Base-by-base conservation (phyloP, 2,329 filamentous ascomycete genomes). In the Blastomyces gilchristii region DNA sequence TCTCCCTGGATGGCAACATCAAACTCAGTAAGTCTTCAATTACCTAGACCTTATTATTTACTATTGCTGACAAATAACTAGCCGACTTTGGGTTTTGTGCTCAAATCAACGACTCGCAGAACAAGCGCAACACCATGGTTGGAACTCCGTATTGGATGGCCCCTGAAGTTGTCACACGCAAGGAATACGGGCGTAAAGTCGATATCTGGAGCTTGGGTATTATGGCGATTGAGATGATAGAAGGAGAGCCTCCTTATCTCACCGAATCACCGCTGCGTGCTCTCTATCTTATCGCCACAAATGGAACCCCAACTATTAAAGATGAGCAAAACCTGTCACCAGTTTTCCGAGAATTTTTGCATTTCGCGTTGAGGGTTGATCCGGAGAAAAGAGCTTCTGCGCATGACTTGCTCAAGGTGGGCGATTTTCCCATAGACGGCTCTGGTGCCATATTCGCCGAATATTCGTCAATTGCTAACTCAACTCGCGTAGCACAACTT, bases 101-200 rank as follows among this genome's bases (percentile, higher is more conserved):
- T 31, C 95, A 96, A 73, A 97, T 97, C 77, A 97, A 97, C 73
- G 93, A 97, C 71, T 88, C 89, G 37, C 92, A 97, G 70, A 95
- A 92, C 78, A 97, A 97, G 82, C 89, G 94, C 65, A 97, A 92
- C 4, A 99, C 94, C 16, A 99, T 97, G 94, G 94, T 99, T 54
- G 94, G 94, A 62, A 97, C 94, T 8, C 94, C 94, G 1, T 99
- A 99, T 77, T 99, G 94, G 94, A 99, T 99, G 94, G 94, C 94
- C 1, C 94, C 94, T 3, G 94, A 99, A 77, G 93, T 99, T 28
- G 94, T 99, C 37, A 97, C 91, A 7, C 83, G 92, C 52, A 97
- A 97, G 76, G 94, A 97, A 77, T 99, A 99, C 76, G 94, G 94
- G 68, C 88, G 93, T 66, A 99, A 97, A 77, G 93, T 99, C 62